Evolutionary conservation across 176 grass and related monocot species (phyloP).

Genomic region (Carex kokanica): DNA sequence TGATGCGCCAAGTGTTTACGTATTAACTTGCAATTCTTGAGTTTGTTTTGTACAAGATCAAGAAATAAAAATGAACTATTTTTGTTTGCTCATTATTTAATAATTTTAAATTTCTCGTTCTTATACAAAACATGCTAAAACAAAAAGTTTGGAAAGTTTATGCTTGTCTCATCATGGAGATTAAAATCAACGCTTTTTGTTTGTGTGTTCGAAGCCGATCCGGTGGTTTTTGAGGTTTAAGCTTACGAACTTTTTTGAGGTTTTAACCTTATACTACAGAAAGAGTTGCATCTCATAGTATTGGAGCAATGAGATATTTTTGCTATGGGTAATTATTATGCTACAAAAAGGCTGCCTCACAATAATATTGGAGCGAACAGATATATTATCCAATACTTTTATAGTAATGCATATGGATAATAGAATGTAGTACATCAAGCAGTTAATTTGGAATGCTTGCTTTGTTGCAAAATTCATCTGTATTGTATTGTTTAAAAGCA

Average conservation of each 20-base stretch:
- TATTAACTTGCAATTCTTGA: neutral
- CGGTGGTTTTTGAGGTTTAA: neutral
- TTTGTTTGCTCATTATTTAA: neutral
- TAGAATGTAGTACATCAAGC: neutral
- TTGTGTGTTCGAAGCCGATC: neutral
- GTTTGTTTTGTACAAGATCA: neutral
- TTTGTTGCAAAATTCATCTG: neutral
- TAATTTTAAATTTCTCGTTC: neutral
- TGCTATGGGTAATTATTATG: neutral
- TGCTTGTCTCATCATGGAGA: neutral
- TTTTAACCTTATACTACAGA: neutral
- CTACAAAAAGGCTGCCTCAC: neutral
- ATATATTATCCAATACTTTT: neutral
- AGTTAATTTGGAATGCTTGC: neutral
- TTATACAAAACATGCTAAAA: neutral
- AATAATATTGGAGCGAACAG: neutral
- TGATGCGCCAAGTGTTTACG: neutral
- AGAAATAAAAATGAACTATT: neutral
- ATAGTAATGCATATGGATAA: neutral
- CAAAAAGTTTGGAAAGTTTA: neutral
- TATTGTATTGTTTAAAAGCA: neutral
- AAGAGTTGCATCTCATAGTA: neutral
- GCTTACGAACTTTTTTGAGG: neutral
- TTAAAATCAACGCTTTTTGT: neutral
- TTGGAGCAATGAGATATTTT: neutral